Evolutionary conservation across 164 flowering plant species (phyloP).

Genomic region (Vitis vinifera): ASM3070453v1 NC_081816.1:22976001-22976500

Average conservation of each 20-base stretch:
- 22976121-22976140: constrained; percentile 82
- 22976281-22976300: constrained; percentile 34
- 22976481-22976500: constrained; percentile 89
- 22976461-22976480: constrained; percentile 84
- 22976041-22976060: constrained; percentile 67
- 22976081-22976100: constrained; percentile 72
- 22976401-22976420: constrained; percentile 95
- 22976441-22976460: constrained; percentile 93
- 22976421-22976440: constrained; percentile 91
- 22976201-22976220: constrained; percentile 92
- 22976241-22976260: constrained; percentile 78
- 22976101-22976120: constrained; percentile 81
- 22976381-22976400: constrained; percentile 67
- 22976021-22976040: constrained; percentile 85
- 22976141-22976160: constrained; percentile 88
- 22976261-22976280: constrained; percentile 75
- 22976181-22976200: constrained; percentile 90
- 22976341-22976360: constrained; percentile 62
- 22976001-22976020: constrained; percentile 94
- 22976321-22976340: constrained; percentile 83
- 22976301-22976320: constrained; percentile 80
- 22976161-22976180: constrained; percentile 79
- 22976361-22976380: constrained; percentile 43
- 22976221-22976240: constrained; percentile 90
- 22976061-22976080: constrained; percentile 70